Evolutionary conservation across 2,329 filamentous ascomycete species (phyloP).

Genomic region (Aspergillus awamori): DNA sequence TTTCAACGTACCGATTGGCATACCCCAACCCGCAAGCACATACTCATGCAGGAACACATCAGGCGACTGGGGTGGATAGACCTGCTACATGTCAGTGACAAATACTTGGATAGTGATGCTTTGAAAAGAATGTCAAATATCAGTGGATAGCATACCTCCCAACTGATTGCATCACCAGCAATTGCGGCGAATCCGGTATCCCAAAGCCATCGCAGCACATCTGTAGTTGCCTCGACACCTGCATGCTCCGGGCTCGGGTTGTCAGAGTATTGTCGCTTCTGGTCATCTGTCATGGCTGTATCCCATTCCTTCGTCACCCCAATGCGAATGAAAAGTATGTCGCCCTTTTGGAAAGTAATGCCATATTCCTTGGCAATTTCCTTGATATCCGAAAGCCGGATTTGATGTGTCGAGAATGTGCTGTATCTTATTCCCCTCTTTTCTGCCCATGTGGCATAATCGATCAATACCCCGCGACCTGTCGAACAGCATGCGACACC

Average conservation of each 20-base stretch:
- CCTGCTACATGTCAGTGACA: constrained; percentile 30
- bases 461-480: constrained; percentile 56
- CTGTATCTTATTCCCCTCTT: constrained; percentile 44
- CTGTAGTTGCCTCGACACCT: constrained; percentile 55
- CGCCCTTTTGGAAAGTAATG: constrained; percentile 53
- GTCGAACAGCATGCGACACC: constrained; percentile 12
- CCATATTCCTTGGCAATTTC: constrained; percentile 47
- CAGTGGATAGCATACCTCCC: constrained; percentile 49
- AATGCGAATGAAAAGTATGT: constrained; percentile 56
- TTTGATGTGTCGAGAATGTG: constrained; percentile 45
- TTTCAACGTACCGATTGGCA: constrained; percentile 47
- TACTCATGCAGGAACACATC: constrained; percentile 52
- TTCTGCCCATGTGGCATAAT: constrained; percentile 53
- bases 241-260: constrained; percentile 47
- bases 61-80: constrained; percentile 45
- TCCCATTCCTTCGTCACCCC: constrained; percentile 48
- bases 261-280: constrained; percentile 35
- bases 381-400: constrained; percentile 40
- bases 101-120: not conserved
- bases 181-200: constrained; percentile 60
- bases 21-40: constrained; percentile 55
- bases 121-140: not conserved
- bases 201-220: constrained; percentile 62
- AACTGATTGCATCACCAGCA: constrained; percentile 59
- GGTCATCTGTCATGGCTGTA: constrained; percentile 37